Evolutionary conservation across 2,329 filamentous ascomycete genomes (phyloP).

Genomic region (Cladosporium sp.): DNA sequence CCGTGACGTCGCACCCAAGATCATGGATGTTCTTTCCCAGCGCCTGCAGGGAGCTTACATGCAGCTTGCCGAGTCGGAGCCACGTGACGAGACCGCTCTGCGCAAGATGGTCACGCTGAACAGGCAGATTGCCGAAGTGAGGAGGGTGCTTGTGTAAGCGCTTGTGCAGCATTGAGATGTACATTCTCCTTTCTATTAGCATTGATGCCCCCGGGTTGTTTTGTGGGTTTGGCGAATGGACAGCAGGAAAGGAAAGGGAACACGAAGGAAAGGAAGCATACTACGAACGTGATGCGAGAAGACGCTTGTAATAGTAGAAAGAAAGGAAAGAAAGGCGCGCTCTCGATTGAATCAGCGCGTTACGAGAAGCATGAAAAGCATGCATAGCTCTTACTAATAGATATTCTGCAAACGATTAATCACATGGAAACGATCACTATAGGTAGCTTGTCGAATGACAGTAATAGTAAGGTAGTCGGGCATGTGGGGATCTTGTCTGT

Average conservation of each 20-base stretch:
- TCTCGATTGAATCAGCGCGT: not conserved
- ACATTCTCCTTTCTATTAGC: too few relatives aligned
- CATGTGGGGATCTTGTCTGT: not conserved
- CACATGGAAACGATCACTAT: too few relatives aligned
- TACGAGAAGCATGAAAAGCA: not conserved
- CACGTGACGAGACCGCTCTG: constrained; percentile 44
- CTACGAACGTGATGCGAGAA: too few relatives aligned
- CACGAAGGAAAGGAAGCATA: too few relatives aligned
- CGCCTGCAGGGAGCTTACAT: constrained; percentile 56
- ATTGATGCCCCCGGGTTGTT: too few relatives aligned
- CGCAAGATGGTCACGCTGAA: constrained; percentile 27
- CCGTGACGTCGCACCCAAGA: constrained; percentile 52
- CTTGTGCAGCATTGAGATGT: too few relatives aligned
- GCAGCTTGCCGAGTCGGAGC: constrained; percentile 48
- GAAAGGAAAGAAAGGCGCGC: not conserved
- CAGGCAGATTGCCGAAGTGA: constrained; percentile 25
- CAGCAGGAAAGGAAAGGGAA: too few relatives aligned
- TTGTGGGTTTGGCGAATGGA: too few relatives aligned
- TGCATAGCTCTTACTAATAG: not conserved
- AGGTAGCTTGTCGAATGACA: too few relatives aligned
- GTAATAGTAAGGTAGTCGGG: too few relatives aligned
- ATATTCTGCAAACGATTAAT: too few relatives aligned
- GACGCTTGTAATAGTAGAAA: not conserved
- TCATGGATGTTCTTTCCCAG: constrained; percentile 56
- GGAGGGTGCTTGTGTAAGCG: not conserved